Evolutionary conservation across 1,139 yeast species (phyloP), one percentile per base, ranked within the genome.

Genomic region (Pichia cactophila): DNA sequence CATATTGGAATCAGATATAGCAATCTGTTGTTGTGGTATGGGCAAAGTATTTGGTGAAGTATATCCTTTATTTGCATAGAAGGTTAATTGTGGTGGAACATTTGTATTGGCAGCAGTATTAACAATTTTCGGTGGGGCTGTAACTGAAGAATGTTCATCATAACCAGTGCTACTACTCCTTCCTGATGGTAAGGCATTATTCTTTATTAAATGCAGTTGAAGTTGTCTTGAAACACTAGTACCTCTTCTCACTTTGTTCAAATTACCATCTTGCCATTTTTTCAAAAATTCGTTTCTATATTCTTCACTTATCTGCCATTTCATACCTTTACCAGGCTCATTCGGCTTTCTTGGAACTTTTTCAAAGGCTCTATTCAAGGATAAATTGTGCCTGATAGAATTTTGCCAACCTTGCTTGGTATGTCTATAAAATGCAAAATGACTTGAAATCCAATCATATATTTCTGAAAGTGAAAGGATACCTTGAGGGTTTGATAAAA

Each of bases 241-340:
- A 7, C 94, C 94, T 58, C 95, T 71, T 67, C 94, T 83, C 23
- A 82, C 76, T 60, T 84, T 85, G 58, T 81, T 78, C 46, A 84
- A 69, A 33, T 84, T 77, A 12, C 92, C 97, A 55, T 78, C 82
- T 55, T 78, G 80, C 66, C 90, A 81, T 68, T 88, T 86, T 57
- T 75, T 79, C 63, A 89, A 70, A 59, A 89, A 90, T 56, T 94
- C 98, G 47, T 81, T 83, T 61, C 86, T 84, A 64, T 86, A 89
- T 44, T 83, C 73, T 42, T 86, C 94, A 56, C 89, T 81, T 52
- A 92, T 90, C 69, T 89, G 95, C 99, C 99, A 92, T 69, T 92
- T 92, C 95, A 92, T 92, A 55, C 98, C 98, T 67, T 92, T 92
- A 33, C 99, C 98, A 0, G 98, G 97, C 68, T 92, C 97, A 65